These are phyloP conservation scores for Saccharomyces pastorianus DNA, from an alignment of 1,139 yeast species.

Conservation along the genomic window DNA sequence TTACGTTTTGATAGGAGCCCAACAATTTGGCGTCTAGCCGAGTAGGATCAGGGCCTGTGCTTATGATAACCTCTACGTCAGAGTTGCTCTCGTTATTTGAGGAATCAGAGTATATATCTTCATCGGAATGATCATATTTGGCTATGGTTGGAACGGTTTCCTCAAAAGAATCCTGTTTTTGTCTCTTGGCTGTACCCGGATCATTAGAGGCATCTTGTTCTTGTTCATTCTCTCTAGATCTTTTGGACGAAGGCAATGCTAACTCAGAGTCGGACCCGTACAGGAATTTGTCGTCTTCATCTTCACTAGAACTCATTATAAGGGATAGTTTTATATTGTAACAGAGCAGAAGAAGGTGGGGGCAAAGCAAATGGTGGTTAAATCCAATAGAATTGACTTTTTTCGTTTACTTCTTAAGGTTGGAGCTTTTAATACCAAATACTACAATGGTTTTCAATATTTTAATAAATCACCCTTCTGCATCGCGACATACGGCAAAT, in stretches of 20 bases:
- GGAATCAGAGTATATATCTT: conserved; percentile 22
- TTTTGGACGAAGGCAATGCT: conserved; percentile 17
- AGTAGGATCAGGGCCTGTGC: conserved; percentile 36
- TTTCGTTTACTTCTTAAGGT: no score
- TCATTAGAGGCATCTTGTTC: conserved; percentile 12
- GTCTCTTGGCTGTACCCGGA: conserved; percentile 7
- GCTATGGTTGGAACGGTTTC: conserved; percentile 9
- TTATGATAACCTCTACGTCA: conserved; percentile 58
- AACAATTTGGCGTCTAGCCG: conserved; percentile 29
- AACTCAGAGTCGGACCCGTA: conserved; percentile 67
- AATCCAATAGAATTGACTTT: no score
- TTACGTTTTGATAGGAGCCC: conserved; percentile 30
- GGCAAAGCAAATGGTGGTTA: no score
- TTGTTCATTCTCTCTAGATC: conserved; percentile 23
- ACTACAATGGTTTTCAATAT: neutral
- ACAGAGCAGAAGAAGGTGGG: no score
- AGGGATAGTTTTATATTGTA: no score
- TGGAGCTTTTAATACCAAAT: no score
- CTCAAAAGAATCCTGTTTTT: conserved; percentile 3
- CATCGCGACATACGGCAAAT: neutral
- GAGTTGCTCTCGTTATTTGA: conserved; percentile 45
- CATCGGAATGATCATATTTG: conserved; percentile 7
- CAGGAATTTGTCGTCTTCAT: conserved; percentile 78
- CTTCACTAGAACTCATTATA: conserved; percentile 34
- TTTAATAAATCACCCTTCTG: neutral